A percentile compares a stretch with the other conserved stretches of the same genome.
These are phyloP conservation scores for Fusarium succisae DNA, from an alignment of 2,329 filamentous ascomycete species.

Conservation along the genomic window DNA sequence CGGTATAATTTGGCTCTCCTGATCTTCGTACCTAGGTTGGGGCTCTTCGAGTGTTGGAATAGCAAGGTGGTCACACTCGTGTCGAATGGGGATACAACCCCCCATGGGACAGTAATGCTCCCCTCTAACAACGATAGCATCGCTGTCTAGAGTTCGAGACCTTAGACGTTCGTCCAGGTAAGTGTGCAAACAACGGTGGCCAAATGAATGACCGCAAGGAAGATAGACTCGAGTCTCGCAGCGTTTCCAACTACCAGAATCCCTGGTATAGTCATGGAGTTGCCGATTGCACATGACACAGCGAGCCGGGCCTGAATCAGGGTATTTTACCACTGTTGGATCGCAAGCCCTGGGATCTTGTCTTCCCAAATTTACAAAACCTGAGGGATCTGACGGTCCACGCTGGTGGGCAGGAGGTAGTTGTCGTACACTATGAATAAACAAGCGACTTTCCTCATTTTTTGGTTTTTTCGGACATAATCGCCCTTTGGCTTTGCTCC, in stretches of 20 bases:
- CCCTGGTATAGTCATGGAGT: not conserved
- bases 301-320: not conserved
- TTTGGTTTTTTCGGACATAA: too few species aligned
- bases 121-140: not conserved
- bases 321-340: not conserved
- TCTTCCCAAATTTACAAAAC: not conserved
- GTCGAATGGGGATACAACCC: slow-evolving; percentile 22
- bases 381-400: not conserved
- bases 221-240: slow-evolving; percentile 34
- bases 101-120: not conserved
- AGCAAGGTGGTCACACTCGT: slow-evolving; percentile 24
- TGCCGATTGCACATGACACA: not conserved
- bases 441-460: not conserved
- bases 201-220: slow-evolving; percentile 43
- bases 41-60: not conserved
- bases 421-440: not conserved
- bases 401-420: not conserved
- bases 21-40: not conserved
- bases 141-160: not conserved
- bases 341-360: not conserved
- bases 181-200: slow-evolving; percentile 28
- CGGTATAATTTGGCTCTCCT: not conserved
- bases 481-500: not conserved
- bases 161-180: not conserved
- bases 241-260: not conserved